Conservation (phyloP, 768 basidiomycete genomes). For the Lentinula lateritia region DNA sequence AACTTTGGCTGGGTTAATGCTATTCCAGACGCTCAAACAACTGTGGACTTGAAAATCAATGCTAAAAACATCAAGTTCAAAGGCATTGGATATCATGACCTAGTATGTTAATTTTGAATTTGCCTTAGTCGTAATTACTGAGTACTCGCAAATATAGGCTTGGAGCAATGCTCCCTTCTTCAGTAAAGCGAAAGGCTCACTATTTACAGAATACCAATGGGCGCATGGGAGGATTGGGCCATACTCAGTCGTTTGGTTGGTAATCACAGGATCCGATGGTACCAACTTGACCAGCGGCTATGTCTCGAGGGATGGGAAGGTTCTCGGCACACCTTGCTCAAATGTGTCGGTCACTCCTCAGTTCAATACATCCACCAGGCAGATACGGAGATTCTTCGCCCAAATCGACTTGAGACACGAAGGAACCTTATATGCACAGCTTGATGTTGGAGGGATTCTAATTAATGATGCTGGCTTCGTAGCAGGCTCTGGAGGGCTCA, state of each 20-base stretch:
- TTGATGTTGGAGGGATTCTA: no score
- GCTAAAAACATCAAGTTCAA: slow-evolving; percentile 4
- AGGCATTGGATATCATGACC: slow-evolving; percentile 10
- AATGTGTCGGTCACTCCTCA: not conserved
- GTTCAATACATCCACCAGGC: no score
- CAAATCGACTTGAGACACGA: no score
- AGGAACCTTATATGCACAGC: no score
- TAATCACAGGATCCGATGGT: slow-evolving; percentile 5
- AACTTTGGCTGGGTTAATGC: slow-evolving; percentile 14
- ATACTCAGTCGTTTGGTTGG: slow-evolving; percentile 16
- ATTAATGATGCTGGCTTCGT: no score
- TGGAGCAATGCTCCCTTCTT: slow-evolving; percentile 12
- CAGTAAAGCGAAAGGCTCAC: not conserved
- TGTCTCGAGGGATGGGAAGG: slow-evolving; percentile 4
- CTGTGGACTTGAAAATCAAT: slow-evolving; percentile 8
- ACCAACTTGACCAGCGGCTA: slow-evolving; percentile 9
- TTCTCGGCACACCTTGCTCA: slow-evolving; percentile 19
- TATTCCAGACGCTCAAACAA: slow-evolving; percentile 11
- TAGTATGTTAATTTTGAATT: slow-evolving; percentile 1
- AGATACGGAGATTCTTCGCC: no score
- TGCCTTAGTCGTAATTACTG: not conserved
- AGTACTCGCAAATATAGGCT: slow-evolving; percentile 4
- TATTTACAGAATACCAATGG: slow-evolving; percentile 10
- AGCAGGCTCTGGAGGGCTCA: no score
- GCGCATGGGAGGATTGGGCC: slow-evolving; percentile 14